Evolutionary conservation across 345 rosid species (phyloP), one percentile per base, ranked within the genome.

Genomic region (Syzygium aqueum): DNA sequence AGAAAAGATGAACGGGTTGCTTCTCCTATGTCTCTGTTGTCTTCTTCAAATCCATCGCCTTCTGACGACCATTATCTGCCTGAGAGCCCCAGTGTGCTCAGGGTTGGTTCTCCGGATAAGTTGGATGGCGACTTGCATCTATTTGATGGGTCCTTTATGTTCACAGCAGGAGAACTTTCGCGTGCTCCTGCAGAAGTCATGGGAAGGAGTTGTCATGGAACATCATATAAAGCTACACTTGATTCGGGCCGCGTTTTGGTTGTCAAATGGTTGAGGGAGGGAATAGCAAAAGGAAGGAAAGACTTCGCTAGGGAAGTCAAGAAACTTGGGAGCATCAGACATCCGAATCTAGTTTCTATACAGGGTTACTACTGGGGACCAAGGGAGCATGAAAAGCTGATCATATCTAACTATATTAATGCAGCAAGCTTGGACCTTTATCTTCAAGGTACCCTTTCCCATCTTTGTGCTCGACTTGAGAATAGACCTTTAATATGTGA

Each of bases 201-300:
- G 12, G 99, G 99, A 88, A 95, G 93, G 88, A 97, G 99, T 84
- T 97, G 98, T 88, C 99, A 97, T 43, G 99, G 99, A 67, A 88
- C 93, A 0, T 87, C 94, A 83, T 97, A 94, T 89, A 94, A 92
- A 89, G 99, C 97, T 46, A 91, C 93, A 40, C 99, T 97, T 53
- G 92, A 90, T 87, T 93, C 95, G 21, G 97, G 94, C 87, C 77
- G 46, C 61, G 86, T 91, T 28, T 89, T 97, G 90, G 98, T 96
- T 4, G 94, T 97, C 82, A 97, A 94, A 91, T 94, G 99, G 97
- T 91, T 97, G 82, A 95, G 94, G 88, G 97, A 94, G 90, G 99
- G 99, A 85, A 94, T 94, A 86, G 94, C 95, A 10, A 97, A 97
- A 93, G 93, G 95, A 40, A 93, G 89, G 88, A 95, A 95, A 91